These are phyloP conservation scores for Drechslera avenae DNA, from an alignment of 2,329 filamentous ascomycete species.

Conservation along the genomic window DNA sequence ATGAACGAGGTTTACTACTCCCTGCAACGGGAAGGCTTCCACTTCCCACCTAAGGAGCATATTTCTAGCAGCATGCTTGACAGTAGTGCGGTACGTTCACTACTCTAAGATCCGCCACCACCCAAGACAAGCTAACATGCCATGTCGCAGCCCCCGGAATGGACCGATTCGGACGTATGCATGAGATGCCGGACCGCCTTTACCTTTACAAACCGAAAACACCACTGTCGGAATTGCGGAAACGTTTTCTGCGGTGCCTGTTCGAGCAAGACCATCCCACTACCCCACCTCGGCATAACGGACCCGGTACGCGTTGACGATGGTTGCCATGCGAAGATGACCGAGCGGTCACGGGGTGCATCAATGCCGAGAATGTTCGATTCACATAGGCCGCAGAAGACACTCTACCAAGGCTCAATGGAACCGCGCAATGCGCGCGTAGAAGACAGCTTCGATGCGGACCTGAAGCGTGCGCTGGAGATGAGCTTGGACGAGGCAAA, in stretches of 20 bases:
- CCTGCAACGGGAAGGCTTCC: slow-evolving; percentile 82
- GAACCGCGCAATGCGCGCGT: slow-evolving; percentile 87
- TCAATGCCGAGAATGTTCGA: slow-evolving; percentile 53
- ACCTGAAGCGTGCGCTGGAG: slow-evolving; percentile 87
- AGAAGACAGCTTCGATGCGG: slow-evolving; percentile 91
- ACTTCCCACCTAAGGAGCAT: slow-evolving; percentile 83
- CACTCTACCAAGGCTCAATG: slow-evolving; percentile 71
- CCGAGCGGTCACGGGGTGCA: slow-evolving; percentile 66
- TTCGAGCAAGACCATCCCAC: slow-evolving; percentile 82
- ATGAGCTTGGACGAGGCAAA: slow-evolving; percentile 97
- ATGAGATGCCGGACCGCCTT: slow-evolving; percentile 97
- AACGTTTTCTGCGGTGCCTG: slow-evolving; percentile 97
- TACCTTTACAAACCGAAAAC: slow-evolving; percentile 97
- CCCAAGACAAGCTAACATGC: slow-evolving; percentile 2
- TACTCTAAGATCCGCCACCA: not conserved
- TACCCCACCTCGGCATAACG: slow-evolving; percentile 91
- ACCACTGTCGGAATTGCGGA: slow-evolving; percentile 97
- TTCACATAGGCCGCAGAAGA: slow-evolving; percentile 62
- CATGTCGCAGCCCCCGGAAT: slow-evolving; percentile 78
- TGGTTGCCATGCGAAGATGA: slow-evolving; percentile 89
- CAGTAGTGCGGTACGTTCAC: slow-evolving; percentile 78
- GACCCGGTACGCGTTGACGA: slow-evolving; percentile 94
- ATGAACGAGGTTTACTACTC: slow-evolving; percentile 85
- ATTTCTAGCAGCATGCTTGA: slow-evolving; percentile 98
- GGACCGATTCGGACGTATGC: slow-evolving; percentile 96